Base-by-base conservation (phyloP, 805 yeast species). In the Metschnikowia cubensis region DNA sequence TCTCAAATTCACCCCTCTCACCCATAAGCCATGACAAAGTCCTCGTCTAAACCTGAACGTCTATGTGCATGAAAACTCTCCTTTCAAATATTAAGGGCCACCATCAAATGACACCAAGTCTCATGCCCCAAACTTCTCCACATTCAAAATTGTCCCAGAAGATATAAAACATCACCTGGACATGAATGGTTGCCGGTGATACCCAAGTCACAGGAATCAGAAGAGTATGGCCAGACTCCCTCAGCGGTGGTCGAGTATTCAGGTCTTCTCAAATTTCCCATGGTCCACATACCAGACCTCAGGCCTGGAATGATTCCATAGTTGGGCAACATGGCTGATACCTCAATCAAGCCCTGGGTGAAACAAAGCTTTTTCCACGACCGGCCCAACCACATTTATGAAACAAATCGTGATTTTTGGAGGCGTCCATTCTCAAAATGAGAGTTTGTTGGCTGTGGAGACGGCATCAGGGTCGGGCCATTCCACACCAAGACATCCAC, bases 381-480 rank as follows among this genome's bases (percentile, higher is more conserved):
- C 53, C 70, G 75, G 17, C 73, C 75, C 1, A 72, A 68, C 44
- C 74, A n/a, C n/a, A n/a, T n/a, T n/a, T 60, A 55, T 69, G 69
- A 54, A 59, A 67, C 49, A 70, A 59, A 50, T 67, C 59, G 54
- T 70, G 69, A 61, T 56, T 70, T 57, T 62, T 60, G 61, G 56
- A 63, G 10, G 75, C 75, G 54, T 72, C 76, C 69, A 72, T 62
- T 40, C 72, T 51, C 42, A 72, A 51, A 22, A 48, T 51, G 39
- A 70, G 58, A 0, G 76, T 63, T 32, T 76, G 53, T 70, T 68
- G n/a, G 62, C 66, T 13, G 76, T 72, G 33, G 74, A 63, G 33
- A 61, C 67, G 3, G 75, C 75, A 49, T 72, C 76, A 6, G 76
- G 76, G 48, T 66, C 72, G 55, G 71, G 71, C 74, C 75, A 72